A percentile compares a stretch with the other conserved stretches of the same genome.
Conservation (phyloP, 441 rosid species). For the Erysimum cheiri region DNA sequence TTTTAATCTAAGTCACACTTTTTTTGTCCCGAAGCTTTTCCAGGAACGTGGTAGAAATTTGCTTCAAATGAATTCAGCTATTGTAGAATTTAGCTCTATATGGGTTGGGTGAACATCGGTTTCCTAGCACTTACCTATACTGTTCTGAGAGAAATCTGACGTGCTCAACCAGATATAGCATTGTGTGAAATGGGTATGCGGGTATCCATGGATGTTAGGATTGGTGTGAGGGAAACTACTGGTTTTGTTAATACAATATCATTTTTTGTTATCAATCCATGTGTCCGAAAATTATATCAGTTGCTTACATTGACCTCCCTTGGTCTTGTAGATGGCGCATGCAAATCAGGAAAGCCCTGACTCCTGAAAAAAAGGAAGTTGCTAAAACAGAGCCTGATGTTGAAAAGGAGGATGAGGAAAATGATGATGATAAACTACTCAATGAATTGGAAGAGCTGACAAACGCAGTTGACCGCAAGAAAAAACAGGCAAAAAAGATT, state of each 20-base stretch:
- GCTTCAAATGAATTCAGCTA: not conserved
- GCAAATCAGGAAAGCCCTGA: conserved; percentile 73
- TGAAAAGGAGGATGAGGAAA: conserved; percentile 56
- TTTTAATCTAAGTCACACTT: not conserved
- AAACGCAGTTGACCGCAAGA: conserved; percentile 73
- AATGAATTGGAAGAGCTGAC: conserved; percentile 94
- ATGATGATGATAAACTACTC: conserved; percentile 79
- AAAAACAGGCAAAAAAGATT: conserved; percentile 77
- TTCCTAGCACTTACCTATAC: not conserved
- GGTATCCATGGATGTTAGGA: not conserved
- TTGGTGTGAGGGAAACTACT: not conserved
- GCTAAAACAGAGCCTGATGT: conserved; percentile 47
- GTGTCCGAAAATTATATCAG: conserved; percentile 3
- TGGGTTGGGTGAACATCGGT: not conserved
- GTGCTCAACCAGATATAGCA: not conserved
- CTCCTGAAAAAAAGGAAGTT: conserved; percentile 66
- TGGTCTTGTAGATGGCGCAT: conserved; percentile 76
- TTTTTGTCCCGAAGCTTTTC: not conserved
- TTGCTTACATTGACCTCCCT: conserved; percentile 18
- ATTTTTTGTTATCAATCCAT: not conserved
- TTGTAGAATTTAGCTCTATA: not conserved
- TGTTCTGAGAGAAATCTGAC: not conserved
- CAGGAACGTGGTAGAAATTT: not conserved
- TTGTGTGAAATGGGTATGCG: conserved; percentile 6
- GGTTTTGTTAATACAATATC: conserved; percentile 11